These are phyloP conservation scores for Eimeria falciformis DNA, from an alignment of 169 alveolate species.

Conservation along the genomic window DNA sequence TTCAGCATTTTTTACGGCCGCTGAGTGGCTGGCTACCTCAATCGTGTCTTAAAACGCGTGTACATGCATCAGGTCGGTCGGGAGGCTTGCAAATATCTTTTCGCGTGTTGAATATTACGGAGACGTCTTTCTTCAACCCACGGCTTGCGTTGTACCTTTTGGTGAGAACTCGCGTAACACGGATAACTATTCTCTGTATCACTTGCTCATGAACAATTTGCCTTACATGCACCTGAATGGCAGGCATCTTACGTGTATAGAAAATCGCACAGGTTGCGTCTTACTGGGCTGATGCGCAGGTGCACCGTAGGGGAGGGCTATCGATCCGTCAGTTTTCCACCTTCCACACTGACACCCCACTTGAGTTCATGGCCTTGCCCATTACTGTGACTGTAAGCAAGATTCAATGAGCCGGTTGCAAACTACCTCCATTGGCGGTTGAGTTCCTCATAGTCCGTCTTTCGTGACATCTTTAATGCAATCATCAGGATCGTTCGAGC, in stretches of 20 bases:
- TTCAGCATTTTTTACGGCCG: background rate
- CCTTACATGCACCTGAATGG: background rate
- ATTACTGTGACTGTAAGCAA: slow-evolving; percentile 80
- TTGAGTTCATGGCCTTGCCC: slow-evolving; percentile 83
- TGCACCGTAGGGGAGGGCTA: slow-evolving; percentile 73
- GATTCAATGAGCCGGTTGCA: background rate
- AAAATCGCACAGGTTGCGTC: background rate
- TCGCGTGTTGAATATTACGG: slow-evolving; percentile 82
- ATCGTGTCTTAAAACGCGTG: too few relatives aligned
- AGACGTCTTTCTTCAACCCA: slow-evolving; percentile 81
- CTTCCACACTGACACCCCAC: slow-evolving; percentile 81
- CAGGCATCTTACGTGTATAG: background rate
- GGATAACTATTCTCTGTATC: too few relatives aligned
- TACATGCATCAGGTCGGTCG: slow-evolving; percentile 6
- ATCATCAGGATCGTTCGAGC: too few relatives aligned
- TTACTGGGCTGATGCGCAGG: slow-evolving; percentile 38
- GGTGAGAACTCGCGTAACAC: slow-evolving; percentile 4
- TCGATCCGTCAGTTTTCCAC: slow-evolving; percentile 77
- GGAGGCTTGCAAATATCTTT: slow-evolving; percentile 77
- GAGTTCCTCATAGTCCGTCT: too few relatives aligned
- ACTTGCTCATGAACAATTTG: background rate
- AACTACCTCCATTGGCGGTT: too few relatives aligned
- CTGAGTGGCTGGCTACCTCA: too few relatives aligned
- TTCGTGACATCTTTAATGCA: background rate
- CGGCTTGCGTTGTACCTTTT: slow-evolving; percentile 78